Percentiles rank a stretch among this genome's conserved stretches.
Evolutionary conservation across 441 rosid species (phyloP).

Genomic region (Dalechampia spathulata): DNA sequence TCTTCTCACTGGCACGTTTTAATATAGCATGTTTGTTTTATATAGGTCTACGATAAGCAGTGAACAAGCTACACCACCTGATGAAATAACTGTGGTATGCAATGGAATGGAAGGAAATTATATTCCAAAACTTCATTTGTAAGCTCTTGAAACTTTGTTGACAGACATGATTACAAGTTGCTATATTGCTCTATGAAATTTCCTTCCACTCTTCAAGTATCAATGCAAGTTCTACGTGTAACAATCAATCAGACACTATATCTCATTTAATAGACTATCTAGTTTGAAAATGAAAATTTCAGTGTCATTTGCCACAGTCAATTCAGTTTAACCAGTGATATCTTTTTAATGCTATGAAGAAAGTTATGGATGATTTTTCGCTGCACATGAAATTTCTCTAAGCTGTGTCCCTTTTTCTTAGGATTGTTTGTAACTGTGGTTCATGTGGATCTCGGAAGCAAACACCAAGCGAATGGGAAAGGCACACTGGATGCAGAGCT

Average conservation of each 20-base stretch:
- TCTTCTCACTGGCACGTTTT: constrained; percentile 7
- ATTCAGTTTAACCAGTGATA: too few relatives aligned
- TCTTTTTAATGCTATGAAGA: too few relatives aligned
- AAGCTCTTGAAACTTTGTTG: constrained; percentile 26
- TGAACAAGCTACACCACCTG: constrained; percentile 36
- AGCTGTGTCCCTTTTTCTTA: constrained; percentile 25
- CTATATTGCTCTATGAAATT: not conserved
- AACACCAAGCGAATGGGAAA: constrained; percentile 92
- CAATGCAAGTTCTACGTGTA: too few relatives aligned
- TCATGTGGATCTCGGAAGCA: constrained; percentile 70
- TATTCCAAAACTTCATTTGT: constrained; percentile 69
- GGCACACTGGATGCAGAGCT: constrained; percentile 95
- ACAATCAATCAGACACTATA: too few relatives aligned
- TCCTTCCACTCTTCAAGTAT: too few relatives aligned
- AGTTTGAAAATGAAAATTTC: not conserved
- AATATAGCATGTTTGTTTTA: constrained; percentile 15
- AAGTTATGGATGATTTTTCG: too few relatives aligned
- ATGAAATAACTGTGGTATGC: constrained; percentile 75
- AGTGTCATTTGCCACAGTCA: not conserved
- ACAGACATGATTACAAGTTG: constrained; percentile 1
- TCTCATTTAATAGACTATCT: not conserved
- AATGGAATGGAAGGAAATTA: constrained; percentile 92
- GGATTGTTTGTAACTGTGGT: constrained; percentile 81
- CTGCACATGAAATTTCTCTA: not conserved
- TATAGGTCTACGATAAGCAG: constrained; percentile 45